Conservation (phyloP, 179 eudicot genomes). For the Pouteria campechiana region DNA sequence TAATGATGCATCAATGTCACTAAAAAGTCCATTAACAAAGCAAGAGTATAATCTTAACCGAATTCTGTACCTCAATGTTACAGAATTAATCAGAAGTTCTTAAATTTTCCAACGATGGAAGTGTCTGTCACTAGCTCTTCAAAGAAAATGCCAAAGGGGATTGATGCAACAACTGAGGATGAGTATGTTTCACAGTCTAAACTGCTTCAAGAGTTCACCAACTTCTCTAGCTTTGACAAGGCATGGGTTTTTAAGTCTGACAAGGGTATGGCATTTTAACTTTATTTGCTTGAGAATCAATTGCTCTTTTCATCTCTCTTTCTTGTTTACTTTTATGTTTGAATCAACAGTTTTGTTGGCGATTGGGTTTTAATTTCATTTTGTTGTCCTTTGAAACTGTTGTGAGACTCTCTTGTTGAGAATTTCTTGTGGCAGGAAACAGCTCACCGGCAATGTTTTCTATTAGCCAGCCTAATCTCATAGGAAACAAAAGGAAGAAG, state of each 20-base stretch:
- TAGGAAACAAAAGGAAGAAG: conserved; percentile 69
- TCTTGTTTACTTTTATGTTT: not conserved
- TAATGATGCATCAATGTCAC: too few species aligned
- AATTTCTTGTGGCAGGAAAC: conserved; percentile 43
- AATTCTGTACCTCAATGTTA: too few species aligned
- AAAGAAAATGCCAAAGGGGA: conserved; percentile 28
- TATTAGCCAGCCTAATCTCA: conserved; percentile 61
- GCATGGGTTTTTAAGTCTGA: conserved; percentile 69
- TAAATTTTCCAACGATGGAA: conserved; percentile 53
- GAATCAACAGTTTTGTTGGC: too few species aligned
- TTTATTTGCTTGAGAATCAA: not conserved
- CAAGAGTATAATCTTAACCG: too few species aligned
- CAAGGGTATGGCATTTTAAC: conserved; percentile 21
- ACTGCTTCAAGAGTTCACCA: conserved; percentile 39
- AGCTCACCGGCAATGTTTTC: conserved; percentile 63
- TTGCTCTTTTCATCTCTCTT: not conserved
- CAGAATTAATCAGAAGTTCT: too few species aligned
- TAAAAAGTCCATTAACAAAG: too few species aligned
- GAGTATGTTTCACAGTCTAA: conserved; percentile 56
- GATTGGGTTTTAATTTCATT: too few species aligned
- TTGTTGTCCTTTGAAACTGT: too few species aligned
- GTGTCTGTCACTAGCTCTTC: conserved; percentile 20
- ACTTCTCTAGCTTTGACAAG: conserved; percentile 46
- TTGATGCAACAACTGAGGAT: conserved; percentile 35
- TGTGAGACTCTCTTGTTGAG: too few species aligned